Base-by-base conservation (phyloP, 805 yeast species). In the Pichia phayaonensis region DNA sequence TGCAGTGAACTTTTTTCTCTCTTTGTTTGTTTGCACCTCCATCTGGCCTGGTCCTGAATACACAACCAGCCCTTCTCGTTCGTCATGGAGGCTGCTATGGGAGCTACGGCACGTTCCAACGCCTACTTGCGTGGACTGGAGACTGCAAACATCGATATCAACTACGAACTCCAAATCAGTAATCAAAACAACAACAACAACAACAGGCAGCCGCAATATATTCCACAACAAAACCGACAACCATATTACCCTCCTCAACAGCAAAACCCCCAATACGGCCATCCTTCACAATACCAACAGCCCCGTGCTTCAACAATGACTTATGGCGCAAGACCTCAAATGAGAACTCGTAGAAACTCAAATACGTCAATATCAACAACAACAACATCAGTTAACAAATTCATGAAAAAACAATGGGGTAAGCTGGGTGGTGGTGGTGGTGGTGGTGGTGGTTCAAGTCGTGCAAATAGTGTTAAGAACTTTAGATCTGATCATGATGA, bases 61-160 rank as follows among this genome's bases (percentile, higher is more conserved):
- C 29, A 26, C 7, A 26, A 26, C 34, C 12, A n/a, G n/a, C n/a
- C n/a, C n/a, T n/a, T n/a, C 4, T 34, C 5, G n/a, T 3, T 8
- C 38, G 10, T 4, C 13, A 34, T 23, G 46, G 43, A 41, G 27
- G 42, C 42, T n/a, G 42, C 42, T 34, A 34, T 34, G 50, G 42
- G 44, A 20, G 39, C 42, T 18, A 26, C 50, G 11, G 39, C 50
- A 23, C 22, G 31, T 8, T 34, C 38, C 38, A 34, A 34, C 38
- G 38, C 38, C 10, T 20, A 11, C n/a, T n/a, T 34, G 20, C 29
- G 31, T 5, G 43, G 43, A 8, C n/a, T 41, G 31, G 43, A 24
- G 13, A 8, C 71, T 12, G 80, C 78, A 0, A 65, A 59, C 52
- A 75, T 77, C 29, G 80, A 76, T 52, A 64, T 77, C 15, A 54